phyloP scores from a whole-genome alignment of 1,284 basidiomycete genomes.

The Cutaneotrichosporon dermatis region DNA sequence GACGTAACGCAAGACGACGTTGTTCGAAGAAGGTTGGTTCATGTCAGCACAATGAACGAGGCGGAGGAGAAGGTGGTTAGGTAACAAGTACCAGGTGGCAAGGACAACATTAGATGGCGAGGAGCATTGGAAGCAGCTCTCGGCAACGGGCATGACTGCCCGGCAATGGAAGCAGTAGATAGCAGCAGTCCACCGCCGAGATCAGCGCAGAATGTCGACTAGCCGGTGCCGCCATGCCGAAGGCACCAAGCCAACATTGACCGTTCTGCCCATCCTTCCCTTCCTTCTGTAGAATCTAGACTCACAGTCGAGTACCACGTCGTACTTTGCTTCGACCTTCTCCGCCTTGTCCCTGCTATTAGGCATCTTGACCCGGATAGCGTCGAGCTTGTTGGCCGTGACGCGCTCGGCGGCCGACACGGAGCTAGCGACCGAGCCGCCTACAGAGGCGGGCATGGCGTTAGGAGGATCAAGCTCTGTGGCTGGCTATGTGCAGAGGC shows the following conservation, averaged over 20 bases:
- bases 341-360: conserved; percentile 7
- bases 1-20: background rate
- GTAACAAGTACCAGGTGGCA: no score
- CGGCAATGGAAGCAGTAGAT: background rate
- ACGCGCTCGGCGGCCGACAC: conserved; percentile 5
- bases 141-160: no score
- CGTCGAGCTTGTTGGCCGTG: conserved; percentile 5
- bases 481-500: no score
- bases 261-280: no score
- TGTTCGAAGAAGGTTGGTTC: background rate
- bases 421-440: conserved; percentile 1
- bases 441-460: conserved; percentile 1
- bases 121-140: no score
- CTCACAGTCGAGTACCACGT: conserved; percentile 39
- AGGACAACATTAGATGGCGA: no score
- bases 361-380: conserved; percentile 8
- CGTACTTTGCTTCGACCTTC: conserved; percentile 29
- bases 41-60: background rate
- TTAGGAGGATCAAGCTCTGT: background rate
- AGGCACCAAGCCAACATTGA: no score
- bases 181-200: background rate
- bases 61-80: background rate
- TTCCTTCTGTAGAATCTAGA: conserved; percentile 1
- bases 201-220: background rate
- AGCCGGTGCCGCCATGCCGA: no score